Evolutionary conservation across 352 stramenopile genomes (phyloP).

Genomic region (Pythium oligandrum): DNA sequence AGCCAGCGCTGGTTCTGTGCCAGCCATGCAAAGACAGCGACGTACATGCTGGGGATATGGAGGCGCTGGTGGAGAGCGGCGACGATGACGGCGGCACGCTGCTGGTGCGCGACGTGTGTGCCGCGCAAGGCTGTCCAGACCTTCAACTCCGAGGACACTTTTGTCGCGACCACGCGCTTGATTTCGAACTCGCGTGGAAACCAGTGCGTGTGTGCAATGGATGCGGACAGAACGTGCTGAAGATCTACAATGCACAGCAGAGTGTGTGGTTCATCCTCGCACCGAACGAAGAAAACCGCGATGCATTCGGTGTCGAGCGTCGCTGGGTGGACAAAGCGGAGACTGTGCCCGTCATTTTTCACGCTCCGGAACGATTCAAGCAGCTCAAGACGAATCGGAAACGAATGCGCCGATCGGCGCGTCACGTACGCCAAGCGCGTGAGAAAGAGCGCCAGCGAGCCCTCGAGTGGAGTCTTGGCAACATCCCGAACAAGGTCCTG

Average conservation of each 20-base stretch:
- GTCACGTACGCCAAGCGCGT: slow-evolving; percentile 12
- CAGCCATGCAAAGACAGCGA: slow-evolving; percentile 30
- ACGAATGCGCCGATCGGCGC: slow-evolving; percentile 10
- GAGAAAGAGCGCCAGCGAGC: slow-evolving; percentile 45
- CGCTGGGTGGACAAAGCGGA: background rate
- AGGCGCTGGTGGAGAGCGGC: slow-evolving; percentile 6
- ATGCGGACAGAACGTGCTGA: slow-evolving; percentile 39
- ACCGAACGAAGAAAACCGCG: slow-evolving; percentile 13
- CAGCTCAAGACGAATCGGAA: background rate
- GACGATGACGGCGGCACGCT: slow-evolving; percentile 26
- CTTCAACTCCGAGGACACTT: slow-evolving; percentile 54
- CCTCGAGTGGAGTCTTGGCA: slow-evolving; percentile 63
- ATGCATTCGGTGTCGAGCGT: slow-evolving; percentile 27
- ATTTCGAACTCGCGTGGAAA: slow-evolving; percentile 49
- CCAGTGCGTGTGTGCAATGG: slow-evolving; percentile 42
- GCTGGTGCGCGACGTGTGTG: slow-evolving; percentile 59
- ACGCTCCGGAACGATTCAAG: too few species aligned
- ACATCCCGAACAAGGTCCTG: slow-evolving; percentile 37
- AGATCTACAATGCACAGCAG: slow-evolving; percentile 35
- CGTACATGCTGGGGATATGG: slow-evolving; percentile 26
- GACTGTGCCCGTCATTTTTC: too few species aligned
- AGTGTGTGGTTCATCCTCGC: slow-evolving; percentile 63
- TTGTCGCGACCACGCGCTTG: slow-evolving; percentile 39
- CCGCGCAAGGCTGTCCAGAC: slow-evolving; percentile 33
- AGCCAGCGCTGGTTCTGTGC: slow-evolving; percentile 62